Percentiles rank a stretch among this genome's conserved stretches.
Conservation (phyloP, 129 eudicot species). For the Chrysanthemum makinoi region DNA sequence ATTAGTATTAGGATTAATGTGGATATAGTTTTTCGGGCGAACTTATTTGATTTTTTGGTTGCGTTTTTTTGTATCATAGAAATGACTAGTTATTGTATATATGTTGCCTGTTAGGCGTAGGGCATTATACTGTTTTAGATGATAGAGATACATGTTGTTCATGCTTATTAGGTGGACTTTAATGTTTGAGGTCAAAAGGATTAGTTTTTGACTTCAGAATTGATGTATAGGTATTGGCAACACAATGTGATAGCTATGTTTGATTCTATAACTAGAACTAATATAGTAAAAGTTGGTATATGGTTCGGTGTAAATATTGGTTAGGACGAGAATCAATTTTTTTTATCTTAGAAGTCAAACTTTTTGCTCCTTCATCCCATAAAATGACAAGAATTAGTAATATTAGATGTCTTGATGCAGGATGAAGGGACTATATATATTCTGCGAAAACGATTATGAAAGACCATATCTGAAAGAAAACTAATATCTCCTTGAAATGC, state of each 20-base stretch:
- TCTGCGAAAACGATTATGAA: too few species aligned
- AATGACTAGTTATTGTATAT: too few species aligned
- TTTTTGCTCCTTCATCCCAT: background rate
- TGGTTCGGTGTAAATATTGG: too few species aligned
- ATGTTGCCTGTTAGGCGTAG: too few species aligned
- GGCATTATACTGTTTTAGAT: background rate
- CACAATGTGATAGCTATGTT: background rate
- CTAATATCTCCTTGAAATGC: too few species aligned
- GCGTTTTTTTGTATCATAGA: too few species aligned
- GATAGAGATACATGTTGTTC: background rate
- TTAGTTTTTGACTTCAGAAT: constrained; percentile 7
- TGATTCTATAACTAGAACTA: background rate
- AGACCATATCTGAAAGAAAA: too few species aligned
- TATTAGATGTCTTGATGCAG: background rate
- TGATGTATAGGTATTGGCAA: background rate
- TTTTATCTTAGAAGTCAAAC: background rate
- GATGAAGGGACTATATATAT: background rate
- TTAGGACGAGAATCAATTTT: too few species aligned
- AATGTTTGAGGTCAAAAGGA: background rate
- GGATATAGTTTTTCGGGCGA: too few species aligned
- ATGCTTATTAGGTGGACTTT: constrained; percentile 3
- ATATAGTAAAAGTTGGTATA: background rate
- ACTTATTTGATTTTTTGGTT: background rate
- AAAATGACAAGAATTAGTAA: background rate
- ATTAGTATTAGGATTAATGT: too few species aligned